A percentile compares a stretch with the other conserved stretches of the same genome.
Conservation (phyloP, 2,329 filamentous ascomycete genomes). For the Thermothelomyces thermophilus region DNA sequence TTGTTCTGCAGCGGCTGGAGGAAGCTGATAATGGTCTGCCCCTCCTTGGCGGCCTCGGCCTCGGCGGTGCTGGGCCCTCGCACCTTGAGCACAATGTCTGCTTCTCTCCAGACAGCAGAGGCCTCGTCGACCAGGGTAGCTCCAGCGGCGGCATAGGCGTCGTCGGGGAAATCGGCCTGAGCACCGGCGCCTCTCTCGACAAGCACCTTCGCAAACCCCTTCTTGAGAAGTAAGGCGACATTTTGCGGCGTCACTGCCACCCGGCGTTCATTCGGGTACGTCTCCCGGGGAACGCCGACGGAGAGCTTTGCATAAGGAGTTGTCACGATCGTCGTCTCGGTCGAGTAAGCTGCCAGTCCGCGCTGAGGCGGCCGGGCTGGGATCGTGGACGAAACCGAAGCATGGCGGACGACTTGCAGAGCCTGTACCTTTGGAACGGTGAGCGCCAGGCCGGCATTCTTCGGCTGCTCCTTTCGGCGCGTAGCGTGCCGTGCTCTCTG, state of each 20-base stretch:
- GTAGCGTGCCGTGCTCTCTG: conserved; percentile 37
- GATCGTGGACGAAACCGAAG: conserved; percentile 30
- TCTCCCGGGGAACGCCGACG: conserved; percentile 74
- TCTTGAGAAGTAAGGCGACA: conserved; percentile 74
- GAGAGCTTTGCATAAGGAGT: conserved; percentile 65
- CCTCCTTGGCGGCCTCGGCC: conserved; percentile 58
- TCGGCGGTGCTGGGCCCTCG: conserved; percentile 66
- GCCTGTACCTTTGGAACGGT: conserved; percentile 26
- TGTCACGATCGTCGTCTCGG: conserved; percentile 39
- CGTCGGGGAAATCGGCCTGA: conserved; percentile 69
- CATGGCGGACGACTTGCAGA: conserved; percentile 36
- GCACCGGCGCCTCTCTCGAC: conserved; percentile 76
- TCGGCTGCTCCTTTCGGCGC: conserved; percentile 23
- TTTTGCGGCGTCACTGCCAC: conserved; percentile 83
- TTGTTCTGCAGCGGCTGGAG: conserved; percentile 78
- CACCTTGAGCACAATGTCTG: conserved; percentile 80
- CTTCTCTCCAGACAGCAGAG: conserved; percentile 62
- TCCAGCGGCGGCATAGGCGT: conserved; percentile 70
- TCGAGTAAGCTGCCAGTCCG: conserved; percentile 32
- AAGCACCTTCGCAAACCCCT: conserved; percentile 70
- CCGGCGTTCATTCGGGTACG: conserved; percentile 70
- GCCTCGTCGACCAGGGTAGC: conserved; percentile 66
- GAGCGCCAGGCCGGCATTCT: conserved; percentile 22
- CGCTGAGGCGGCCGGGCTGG: conserved; percentile 16
- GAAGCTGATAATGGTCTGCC: conserved; percentile 73